Base-by-base conservation (phyloP, 768 basidiomycete species). In the Serendipita sp. region DNA sequence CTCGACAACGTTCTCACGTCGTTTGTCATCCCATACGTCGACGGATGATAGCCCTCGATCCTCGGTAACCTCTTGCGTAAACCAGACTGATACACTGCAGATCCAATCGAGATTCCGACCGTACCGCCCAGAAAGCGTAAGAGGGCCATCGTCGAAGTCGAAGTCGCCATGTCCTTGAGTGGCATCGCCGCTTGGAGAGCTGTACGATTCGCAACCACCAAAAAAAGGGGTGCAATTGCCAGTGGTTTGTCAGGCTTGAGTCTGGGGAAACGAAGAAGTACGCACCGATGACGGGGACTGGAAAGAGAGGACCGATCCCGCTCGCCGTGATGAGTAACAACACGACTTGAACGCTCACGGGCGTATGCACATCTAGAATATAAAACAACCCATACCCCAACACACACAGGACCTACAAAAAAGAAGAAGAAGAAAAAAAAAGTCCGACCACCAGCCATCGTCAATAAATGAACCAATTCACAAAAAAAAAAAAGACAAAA, bases 121-220 rank as follows among this genome's bases (percentile, higher is more conserved):
- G 88, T 86, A n/a, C 84, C 88, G 8, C 89, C 89, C 41, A 90
- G 72, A 35, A 71, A 84, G 82, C 86, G 79, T 67, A 92, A 75
- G 70, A 92, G 85, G 24, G 81, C 80, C 70, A 86, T 86, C 0
- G 83, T 83, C 0, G 80, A 76, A 0, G 89, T 89, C 63, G 83
- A 83, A 1, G 89, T 89, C 2, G 89, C 88, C 88, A 92, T 89
- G 68, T 92, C 88, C 69, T 83, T 85, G 15, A 89, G 70, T 0
- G 91, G 91, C 89, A 93, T 93, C 0, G 89, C 85, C 1, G 89
- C 88, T 74, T 92, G 90, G 13, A 92, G 74, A 13, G 79, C 86
- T 53, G 16, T 8, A 53, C n/a, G n/a, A 7, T 74, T 72, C 4
- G 72, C 38, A 28, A 67, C 66, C 24, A 24, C 24, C 24, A 24